Evolutionary conservation across 768 basidiomycete genomes (phyloP).

Genomic region (Termitomyces sp.): DNA sequence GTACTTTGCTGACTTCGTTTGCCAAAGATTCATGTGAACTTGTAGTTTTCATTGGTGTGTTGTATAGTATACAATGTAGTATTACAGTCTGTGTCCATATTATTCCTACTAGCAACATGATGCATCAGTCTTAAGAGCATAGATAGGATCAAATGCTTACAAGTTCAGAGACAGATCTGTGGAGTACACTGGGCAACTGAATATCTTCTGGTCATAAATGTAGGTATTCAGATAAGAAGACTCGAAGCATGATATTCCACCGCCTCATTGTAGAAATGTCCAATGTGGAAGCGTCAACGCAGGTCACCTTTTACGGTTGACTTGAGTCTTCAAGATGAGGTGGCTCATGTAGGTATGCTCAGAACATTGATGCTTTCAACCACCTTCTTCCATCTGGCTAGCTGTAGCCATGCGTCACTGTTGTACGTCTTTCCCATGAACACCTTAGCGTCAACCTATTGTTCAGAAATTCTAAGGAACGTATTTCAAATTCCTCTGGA

Average conservation of each 20-base stretch:
- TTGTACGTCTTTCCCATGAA: too few species aligned
- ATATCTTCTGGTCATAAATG: constrained; percentile 54
- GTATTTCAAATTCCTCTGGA: too few species aligned
- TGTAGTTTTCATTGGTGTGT: not conserved
- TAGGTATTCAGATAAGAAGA: constrained; percentile 91
- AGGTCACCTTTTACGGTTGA: too few species aligned
- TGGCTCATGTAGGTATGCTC: too few species aligned
- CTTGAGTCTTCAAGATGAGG: too few species aligned
- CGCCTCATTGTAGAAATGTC: constrained; percentile 82
- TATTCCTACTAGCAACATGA: constrained; percentile 21
- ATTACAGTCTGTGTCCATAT: not conserved
- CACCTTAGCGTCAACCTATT: too few species aligned
- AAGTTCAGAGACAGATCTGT: constrained; percentile 44
- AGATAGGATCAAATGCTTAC: constrained; percentile 33
- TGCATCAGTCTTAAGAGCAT: not conserved
- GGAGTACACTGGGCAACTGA: constrained; percentile 26
- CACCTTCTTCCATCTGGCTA: too few species aligned
- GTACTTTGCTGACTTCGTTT: not conserved
- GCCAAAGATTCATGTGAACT: not conserved
- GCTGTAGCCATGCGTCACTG: too few species aligned
- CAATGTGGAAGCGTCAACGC: constrained; percentile 80
- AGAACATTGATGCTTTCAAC: too few species aligned
- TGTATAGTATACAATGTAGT: constrained; percentile 10
- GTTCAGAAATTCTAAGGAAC: too few species aligned
- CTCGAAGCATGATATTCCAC: constrained; percentile 86